Percentiles rank a stretch among this genome's conserved stretches.
Conservation (phyloP, 2,329 filamentous ascomycete species). For the Botrytis squamosa region DNA sequence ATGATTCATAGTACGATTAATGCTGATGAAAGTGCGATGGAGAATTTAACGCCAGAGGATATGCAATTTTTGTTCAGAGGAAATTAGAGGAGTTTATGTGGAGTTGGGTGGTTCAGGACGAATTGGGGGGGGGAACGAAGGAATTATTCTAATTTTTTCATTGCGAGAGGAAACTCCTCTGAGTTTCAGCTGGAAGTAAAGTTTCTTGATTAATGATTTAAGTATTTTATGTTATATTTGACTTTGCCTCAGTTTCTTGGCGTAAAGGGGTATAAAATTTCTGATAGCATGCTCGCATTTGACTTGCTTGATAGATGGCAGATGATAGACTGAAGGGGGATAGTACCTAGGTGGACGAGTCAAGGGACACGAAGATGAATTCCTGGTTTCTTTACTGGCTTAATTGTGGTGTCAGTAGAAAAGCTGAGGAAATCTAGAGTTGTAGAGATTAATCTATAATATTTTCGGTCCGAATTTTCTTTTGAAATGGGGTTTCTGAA, state of each 20-base stretch:
- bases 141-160: neutral
- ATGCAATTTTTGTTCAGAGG: conserved; percentile 96
- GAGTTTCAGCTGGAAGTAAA: neutral
- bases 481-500: neutral
- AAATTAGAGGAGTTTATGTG: conserved; percentile 40
- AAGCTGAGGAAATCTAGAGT: neutral
- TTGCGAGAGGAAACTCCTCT: neutral
- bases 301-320: neutral
- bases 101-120: neutral
- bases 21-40: conserved; percentile 85
- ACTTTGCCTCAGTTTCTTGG: neutral
- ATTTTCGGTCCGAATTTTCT: neutral
- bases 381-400: neutral
- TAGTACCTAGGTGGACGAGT: too few species aligned
- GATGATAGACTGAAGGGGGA: neutral
- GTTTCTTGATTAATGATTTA: neutral
- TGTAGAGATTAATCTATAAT: neutral
- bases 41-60: conserved; percentile 85
- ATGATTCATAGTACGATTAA: conserved; percentile 99
- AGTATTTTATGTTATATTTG: neutral
- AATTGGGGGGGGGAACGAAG: neutral
- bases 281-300: neutral
- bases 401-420: neutral
- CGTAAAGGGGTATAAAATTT: neutral
- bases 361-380: too few species aligned